Evolutionary conservation across 345 rosid genomes (phyloP), one percentile per base, ranked within the genome.

Genomic region (Rhodomyrtus tomentosa): DNA sequence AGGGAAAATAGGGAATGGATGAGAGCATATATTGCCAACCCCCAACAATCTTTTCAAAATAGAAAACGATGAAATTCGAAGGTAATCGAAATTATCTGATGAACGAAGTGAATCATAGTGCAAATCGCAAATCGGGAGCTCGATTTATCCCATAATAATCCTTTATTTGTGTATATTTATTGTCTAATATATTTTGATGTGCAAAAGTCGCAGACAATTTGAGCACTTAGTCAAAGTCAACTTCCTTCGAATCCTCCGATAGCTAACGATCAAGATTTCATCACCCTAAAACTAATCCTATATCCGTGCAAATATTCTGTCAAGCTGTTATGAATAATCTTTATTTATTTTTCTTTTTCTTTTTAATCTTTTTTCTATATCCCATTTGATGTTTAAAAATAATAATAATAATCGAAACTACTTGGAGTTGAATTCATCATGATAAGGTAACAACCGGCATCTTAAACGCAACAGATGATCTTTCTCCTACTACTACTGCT

Each of bases 21-120:
- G 40, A 62, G 15, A 16, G 22, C 12, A 7, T 7, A 32, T 32
- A 15, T 36, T 32, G 24, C 76, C 24, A 32, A 62, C 13, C 24
- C 42, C 24, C 42, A 16, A 16, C 12, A 62, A 38, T 32, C 38
- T 18, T 36, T 62, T 62, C 24, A 32, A 32, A 29, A 62, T 32
- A 32, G 22, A 32, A 62, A 7, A 7, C 2, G 10, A 3, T 32
- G 74, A 4, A 62, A 14, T 62, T 62, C 6, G 0, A 59, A 29
- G n/a, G 40, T 15, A 29, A 29, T 59, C 5, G 2, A 59, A n/a
- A 29, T 15, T 21, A 59, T 29, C 1, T 55, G 27, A 22, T 21
- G 12, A 22, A 10, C 1, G 0, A 14, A 21, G 1, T 0, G 21
- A 62, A 62, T 62, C 73, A 16, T 29, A 29, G 0, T 15, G 29